Evolutionary conservation across 2,329 filamentous ascomycete species (phyloP).

Genomic region (Monosporascus sp.): DNA sequence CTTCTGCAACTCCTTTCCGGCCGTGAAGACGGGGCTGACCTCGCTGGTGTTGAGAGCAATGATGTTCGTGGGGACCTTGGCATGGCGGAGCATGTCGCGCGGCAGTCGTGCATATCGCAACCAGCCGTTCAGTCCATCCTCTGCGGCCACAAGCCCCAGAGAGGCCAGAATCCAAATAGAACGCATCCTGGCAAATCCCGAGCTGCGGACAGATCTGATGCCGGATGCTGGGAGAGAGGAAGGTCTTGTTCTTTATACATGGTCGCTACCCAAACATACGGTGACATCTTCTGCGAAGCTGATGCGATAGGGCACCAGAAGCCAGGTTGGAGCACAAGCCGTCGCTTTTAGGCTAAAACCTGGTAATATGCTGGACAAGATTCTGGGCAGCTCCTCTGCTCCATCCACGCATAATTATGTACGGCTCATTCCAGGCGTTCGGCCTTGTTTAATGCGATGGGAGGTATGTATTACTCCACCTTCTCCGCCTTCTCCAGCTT

Average conservation of each 20-base stretch:
- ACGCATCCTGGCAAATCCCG: conserved; percentile 20
- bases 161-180: conserved; percentile 20
- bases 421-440: too few relatives aligned
- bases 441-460: too few relatives aligned
- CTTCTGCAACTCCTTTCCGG: conserved; percentile 52
- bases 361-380: too few relatives aligned
- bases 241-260: conserved; percentile 13
- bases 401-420: too few relatives aligned
- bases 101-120: conserved; percentile 55
- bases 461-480: too few relatives aligned
- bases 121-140: conserved; percentile 59
- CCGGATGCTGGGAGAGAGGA: neutral
- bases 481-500: too few relatives aligned
- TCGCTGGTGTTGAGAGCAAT: conserved; percentile 49
- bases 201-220: neutral
- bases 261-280: conserved; percentile 1
- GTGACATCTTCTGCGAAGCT: conserved; percentile 3
- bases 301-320: conserved; percentile 6
- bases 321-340: conserved; percentile 7
- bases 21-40: conserved; percentile 52
- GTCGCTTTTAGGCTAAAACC: conserved; percentile 12
- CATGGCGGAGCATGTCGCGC: conserved; percentile 29
- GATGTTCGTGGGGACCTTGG: conserved; percentile 41
- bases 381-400: too few relatives aligned
- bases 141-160: conserved; percentile 41